phyloP scores from a whole-genome alignment of 805 yeast species.

The Pichia paraexigua region DNA sequence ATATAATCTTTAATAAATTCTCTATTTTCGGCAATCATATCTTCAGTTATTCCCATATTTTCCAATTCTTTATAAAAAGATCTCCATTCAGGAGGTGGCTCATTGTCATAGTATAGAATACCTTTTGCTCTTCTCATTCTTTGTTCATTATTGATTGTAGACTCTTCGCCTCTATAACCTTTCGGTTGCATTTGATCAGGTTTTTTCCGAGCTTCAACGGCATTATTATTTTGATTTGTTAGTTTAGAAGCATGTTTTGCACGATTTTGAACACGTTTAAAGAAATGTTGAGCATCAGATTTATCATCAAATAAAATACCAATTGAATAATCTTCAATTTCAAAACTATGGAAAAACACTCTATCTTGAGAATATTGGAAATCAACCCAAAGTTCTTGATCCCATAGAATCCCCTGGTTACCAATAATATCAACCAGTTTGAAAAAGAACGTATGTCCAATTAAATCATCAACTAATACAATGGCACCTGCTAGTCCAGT shows the following conservation, averaged over 20 bases:
- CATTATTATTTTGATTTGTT: slow-evolving; percentile 79
- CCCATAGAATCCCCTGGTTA: slow-evolving; percentile 88
- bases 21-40: slow-evolving; percentile 80
- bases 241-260: slow-evolving; percentile 82
- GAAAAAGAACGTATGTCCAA: slow-evolving; percentile 88
- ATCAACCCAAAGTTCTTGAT: slow-evolving; percentile 85
- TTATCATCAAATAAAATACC: slow-evolving; percentile 88
- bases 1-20: slow-evolving; percentile 77
- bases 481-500: slow-evolving; percentile 90
- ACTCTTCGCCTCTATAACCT: slow-evolving; percentile 61
- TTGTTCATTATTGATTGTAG: slow-evolving; percentile 30
- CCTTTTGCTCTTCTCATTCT: slow-evolving; percentile 50
- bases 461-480: slow-evolving; percentile 80
- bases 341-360: slow-evolving; percentile 90
- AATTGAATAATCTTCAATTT: slow-evolving; percentile 78
- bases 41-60: slow-evolving; percentile 73
- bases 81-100: slow-evolving; percentile 83
- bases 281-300: slow-evolving; percentile 78
- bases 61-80: slow-evolving; percentile 65
- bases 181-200: slow-evolving; percentile 30
- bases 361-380: slow-evolving; percentile 91
- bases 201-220: slow-evolving; percentile 65
- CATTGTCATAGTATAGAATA: slow-evolving; percentile 62
- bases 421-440: slow-evolving; percentile 83
- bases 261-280: slow-evolving; percentile 64